Evolutionary conservation across 1,139 yeast species (phyloP), one percentile per base, ranked within the genome.

Genomic region (Hyphopichia khmerensis): DNA sequence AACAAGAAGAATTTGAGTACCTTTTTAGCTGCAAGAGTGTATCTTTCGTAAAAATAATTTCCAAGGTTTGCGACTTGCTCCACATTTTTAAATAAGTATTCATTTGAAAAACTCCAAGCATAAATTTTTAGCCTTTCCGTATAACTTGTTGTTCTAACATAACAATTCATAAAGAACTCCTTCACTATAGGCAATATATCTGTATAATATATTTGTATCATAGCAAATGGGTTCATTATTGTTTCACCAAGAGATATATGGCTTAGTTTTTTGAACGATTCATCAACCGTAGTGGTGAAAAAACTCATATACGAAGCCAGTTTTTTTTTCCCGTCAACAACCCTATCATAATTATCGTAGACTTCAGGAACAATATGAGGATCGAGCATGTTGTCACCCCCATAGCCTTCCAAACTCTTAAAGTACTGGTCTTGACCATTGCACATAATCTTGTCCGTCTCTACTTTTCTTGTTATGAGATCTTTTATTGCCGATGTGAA

Each of bases 71-170:
- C 21, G 1, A 33, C 19, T 17, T 18, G 24, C 8, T 31, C 19
- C 30, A 31, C 40, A 4, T 29, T 33, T 14, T 34, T 35, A 34
- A 55, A 39, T 2, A 54, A 18, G 38, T 53, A 49, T n/a, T 44
- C 49, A 16, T 49, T 49, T 5, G 47, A 38, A n/a, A 57, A 21
- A 32, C 59, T 57, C 56, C 58, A 55, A 4, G 51, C 7, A 3
- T 51, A 38, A 8, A 44, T 30, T 38, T 49, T 57, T 9, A 48
- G 34, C 9, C 46, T 19, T 27, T 50, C 50, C 2, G 45, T 32
- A 16, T 33, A 35, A n/a, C 31, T 36, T 9, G 40, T 23, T 41
- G 44, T 39, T 24, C 32, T 43, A 14, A 38, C 35, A 11, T 39
- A 33, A 13, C 42, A 40, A 13, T 35, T 36, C 4, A 26, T 30